Base-by-base conservation (phyloP, 2,329 filamentous ascomycete genomes). In the Hirsutella rhossiliensis region DNA sequence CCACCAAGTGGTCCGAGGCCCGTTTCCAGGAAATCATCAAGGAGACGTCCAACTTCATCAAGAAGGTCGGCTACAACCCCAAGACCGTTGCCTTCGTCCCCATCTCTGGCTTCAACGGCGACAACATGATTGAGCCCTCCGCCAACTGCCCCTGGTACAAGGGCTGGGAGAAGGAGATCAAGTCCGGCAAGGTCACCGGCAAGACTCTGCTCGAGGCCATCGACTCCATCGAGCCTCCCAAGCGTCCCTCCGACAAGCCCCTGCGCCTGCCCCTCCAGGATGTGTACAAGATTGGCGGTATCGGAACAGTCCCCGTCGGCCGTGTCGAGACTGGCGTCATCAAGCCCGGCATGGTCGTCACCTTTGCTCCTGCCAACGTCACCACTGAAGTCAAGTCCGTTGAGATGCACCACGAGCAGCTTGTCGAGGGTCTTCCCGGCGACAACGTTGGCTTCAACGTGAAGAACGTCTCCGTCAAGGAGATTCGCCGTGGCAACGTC, bases 391-490 rank as follows among this genome's bases (percentile, higher is more conserved):
- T 97, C 82, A 98, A 98, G 88, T 97, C 90, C 73, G 92, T 98
- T 65, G 92, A 98, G 80, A 98, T 98, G 92, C 90, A 96, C 83
- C 90, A 97, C 88, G 87, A 96, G 80, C 89, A 96, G 84, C 89
- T 98, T 61, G 51, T 69, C 56, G 84, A 95, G 81, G 92, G 92
- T 86, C 66, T 86, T 57, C 92, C 92, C 66, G 92, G 92, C 83
- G 92, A 98, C 87, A 98, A 98, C 80, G 92, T 98, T 71, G 92
- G 92, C 64, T 98, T 98, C 89, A 98, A 98, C 87, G 90, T 98
- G 77, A 98, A 98, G 89, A 98, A 98, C 92, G 92, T 98, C 65
- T 97, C 92, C 73, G 92, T 98, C 77, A 98, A 98, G 89, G 92
- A 98, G 72, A 95, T 98, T 68, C 92, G 92, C 75, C 92, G 92